Conservation (phyloP, 2,329 filamentous ascomycete genomes). For the Cercospora berteroae region DNA sequence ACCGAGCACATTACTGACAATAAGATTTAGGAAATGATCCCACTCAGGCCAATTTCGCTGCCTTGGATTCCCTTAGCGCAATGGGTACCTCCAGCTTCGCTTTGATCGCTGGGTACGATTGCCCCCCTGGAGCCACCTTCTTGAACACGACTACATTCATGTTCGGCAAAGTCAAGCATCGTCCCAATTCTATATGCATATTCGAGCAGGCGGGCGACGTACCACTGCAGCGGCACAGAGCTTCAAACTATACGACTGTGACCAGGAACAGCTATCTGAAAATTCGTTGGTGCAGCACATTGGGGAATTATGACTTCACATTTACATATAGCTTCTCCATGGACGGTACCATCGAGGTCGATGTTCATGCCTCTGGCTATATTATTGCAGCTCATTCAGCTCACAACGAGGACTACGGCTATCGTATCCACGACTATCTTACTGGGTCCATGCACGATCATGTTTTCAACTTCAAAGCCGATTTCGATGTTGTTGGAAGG, state of each 20-base stretch:
- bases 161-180: no score
- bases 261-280: conserved; percentile 49
- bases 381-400: conserved; percentile 51
- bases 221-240: conserved; percentile 52
- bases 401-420: conserved; percentile 52
- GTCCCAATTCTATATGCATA: conserved; percentile 56
- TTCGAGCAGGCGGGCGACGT: conserved; percentile 53
- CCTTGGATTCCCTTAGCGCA: no score
- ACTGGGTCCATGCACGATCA: conserved; percentile 57
- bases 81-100: no score
- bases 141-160: no score
- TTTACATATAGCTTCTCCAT: conserved; percentile 52
- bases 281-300: conserved; percentile 49
- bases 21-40: conserved; percentile 43
- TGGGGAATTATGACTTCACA: conserved; percentile 50
- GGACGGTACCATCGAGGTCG: conserved; percentile 52
- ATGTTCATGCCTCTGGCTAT: conserved; percentile 54
- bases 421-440: conserved; percentile 50
- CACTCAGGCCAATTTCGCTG: conserved; percentile 46
- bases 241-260: conserved; percentile 41
- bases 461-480: conserved; percentile 56
- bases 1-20: no score
- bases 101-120: no score
- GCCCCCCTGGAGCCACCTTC: conserved; percentile 51
- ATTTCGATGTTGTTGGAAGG: conserved; percentile 53